Conservation (phyloP, 345 rosid species). For the Melaleuca alternifolia region DNA sequence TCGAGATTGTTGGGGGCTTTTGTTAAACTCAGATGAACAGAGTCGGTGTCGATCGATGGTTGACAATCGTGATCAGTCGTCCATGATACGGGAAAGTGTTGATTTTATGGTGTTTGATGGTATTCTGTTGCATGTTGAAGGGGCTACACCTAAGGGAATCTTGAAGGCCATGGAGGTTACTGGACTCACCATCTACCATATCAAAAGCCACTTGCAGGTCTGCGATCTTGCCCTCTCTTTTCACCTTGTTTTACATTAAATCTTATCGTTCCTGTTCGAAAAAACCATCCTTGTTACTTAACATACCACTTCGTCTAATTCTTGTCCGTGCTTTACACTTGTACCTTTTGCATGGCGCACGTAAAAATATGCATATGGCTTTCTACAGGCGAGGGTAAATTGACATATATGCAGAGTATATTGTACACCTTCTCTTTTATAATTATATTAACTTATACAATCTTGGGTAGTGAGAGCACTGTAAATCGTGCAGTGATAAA, state of each 20-base stretch:
- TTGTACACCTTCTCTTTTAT: background rate
- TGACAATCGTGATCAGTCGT: background rate
- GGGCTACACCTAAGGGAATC: slow-evolving; percentile 61
- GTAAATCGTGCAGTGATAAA: background rate
- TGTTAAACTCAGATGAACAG: background rate
- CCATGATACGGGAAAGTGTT: background rate
- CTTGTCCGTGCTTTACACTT: too few relatives aligned
- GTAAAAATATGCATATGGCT: background rate
- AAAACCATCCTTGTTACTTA: too few relatives aligned
- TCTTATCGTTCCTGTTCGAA: too few relatives aligned
- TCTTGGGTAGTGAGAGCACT: background rate
- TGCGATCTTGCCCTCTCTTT: background rate
- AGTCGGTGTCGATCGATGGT: background rate
- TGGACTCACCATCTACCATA: slow-evolving; percentile 53
- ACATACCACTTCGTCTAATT: too few relatives aligned
- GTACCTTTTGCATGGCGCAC: too few relatives aligned
- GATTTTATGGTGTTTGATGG: background rate
- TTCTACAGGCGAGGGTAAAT: background rate
- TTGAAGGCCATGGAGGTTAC: slow-evolving; percentile 38
- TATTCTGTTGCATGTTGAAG: slow-evolving; percentile 6
- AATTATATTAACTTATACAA: background rate
- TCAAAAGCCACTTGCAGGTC: slow-evolving; percentile 78
- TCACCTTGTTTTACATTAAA: background rate
- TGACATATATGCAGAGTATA: background rate
- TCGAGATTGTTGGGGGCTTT: background rate